Percentiles rank a stretch among this genome's conserved stretches.
Conservation (phyloP, 352 stramenopile species). For the Lagenidium sp. region DNA sequence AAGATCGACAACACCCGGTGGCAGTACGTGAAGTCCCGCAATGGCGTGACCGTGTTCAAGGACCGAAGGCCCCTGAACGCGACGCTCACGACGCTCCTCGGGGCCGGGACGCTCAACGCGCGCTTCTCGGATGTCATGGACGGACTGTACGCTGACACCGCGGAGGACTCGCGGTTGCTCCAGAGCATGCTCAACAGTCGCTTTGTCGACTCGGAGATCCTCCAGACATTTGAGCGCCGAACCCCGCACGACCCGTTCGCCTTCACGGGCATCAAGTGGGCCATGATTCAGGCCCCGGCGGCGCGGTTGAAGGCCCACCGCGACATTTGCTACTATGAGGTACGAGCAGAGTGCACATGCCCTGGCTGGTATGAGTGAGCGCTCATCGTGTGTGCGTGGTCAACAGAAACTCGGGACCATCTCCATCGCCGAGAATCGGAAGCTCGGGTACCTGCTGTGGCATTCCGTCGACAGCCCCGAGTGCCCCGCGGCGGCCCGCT, state of each 20-base stretch:
- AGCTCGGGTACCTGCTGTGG: slow-evolving; percentile 14
- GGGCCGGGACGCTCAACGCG: slow-evolving; percentile 10
- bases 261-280: slow-evolving; percentile 17
- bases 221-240: slow-evolving; percentile 10
- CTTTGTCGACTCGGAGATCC: slow-evolving; percentile 11
- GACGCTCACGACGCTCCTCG: slow-evolving; percentile 1
- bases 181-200: slow-evolving; percentile 9
- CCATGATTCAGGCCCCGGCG: slow-evolving; percentile 2
- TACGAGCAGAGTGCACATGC: not conserved
- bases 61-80: slow-evolving; percentile 9
- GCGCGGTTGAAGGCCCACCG: slow-evolving; percentile 11
- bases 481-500: not conserved
- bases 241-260: slow-evolving; percentile 3
- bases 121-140: slow-evolving; percentile 10
- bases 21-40: slow-evolving; percentile 24
- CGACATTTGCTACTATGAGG: slow-evolving; percentile 13
- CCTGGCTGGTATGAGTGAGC: not conserved
- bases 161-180: slow-evolving; percentile 8
- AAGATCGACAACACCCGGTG: slow-evolving; percentile 19
- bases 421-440: slow-evolving; percentile 4
- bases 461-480: slow-evolving; percentile 15
- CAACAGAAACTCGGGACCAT: slow-evolving; percentile 11
- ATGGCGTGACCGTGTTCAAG: slow-evolving; percentile 23
- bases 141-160: slow-evolving; percentile 13
- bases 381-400: not conserved